Percentiles rank a stretch among this genome's conserved stretches.
Evolutionary conservation across 768 basidiomycete genomes (phyloP).

Genomic region (Pleurotus tuoliensis): DNA sequence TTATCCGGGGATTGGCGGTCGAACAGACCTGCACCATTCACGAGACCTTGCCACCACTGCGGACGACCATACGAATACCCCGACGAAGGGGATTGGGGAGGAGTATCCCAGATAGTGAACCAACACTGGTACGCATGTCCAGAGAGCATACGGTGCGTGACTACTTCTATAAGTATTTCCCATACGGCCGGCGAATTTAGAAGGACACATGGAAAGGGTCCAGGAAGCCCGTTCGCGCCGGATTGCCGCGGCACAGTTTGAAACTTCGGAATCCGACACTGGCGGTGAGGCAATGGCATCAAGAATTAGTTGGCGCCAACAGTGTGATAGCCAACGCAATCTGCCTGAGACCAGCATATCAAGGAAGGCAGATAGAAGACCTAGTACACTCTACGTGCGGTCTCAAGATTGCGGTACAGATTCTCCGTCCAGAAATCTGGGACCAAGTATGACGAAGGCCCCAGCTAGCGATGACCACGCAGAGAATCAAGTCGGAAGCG

Average conservation of each 20-base stretch:
- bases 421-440: constrained; percentile 3
- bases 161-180: constrained; percentile 3
- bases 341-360: constrained; percentile 4
- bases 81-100: constrained; percentile 7
- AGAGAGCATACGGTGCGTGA: constrained; percentile 11
- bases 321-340: constrained; percentile 6
- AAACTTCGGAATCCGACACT: constrained; percentile 9
- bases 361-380: constrained; percentile 5
- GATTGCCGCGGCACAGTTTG: constrained; percentile 7
- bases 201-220: constrained; percentile 10
- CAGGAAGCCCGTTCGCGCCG: constrained; percentile 10
- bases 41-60: constrained; percentile 8
- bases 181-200: constrained; percentile 8
- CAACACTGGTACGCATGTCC: constrained; percentile 12
- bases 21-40: constrained; percentile 8
- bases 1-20: constrained; percentile 7
- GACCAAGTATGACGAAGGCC: constrained; percentile 1
- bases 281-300: constrained; percentile 9
- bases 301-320: constrained; percentile 9
- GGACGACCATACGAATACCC: constrained; percentile 7
- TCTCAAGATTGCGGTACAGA: neutral
- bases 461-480: neutral
- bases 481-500: neutral
- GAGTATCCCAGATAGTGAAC: constrained; percentile 7
- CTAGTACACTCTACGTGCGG: neutral